Conservation (phyloP, 1,284 basidiomycete species). For the Microbotryum violaceum region DNA sequence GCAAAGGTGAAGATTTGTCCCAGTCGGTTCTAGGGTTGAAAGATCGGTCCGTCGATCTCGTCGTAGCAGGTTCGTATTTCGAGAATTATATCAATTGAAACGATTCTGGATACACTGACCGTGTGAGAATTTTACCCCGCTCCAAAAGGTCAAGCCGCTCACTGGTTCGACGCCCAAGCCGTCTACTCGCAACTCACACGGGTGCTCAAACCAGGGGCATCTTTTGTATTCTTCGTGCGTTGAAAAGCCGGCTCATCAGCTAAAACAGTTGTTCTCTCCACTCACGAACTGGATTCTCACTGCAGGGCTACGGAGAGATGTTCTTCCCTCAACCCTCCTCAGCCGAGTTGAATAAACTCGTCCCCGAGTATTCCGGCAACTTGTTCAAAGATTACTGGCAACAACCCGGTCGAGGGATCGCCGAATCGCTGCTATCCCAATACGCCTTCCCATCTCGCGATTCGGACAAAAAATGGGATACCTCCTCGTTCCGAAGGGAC, state of each 20-base stretch:
- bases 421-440: constrained; percentile 61
- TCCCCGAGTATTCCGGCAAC: constrained; percentile 58
- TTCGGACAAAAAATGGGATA: constrained; percentile 46
- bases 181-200: constrained; percentile 64
- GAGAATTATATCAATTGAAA: neutral
- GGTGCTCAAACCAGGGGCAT: constrained; percentile 59
- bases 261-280: neutral
- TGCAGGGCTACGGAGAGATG: constrained; percentile 69
- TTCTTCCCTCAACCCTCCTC: constrained; percentile 50
- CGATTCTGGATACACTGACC: neutral
- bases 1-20: constrained; percentile 49
- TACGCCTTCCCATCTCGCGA: constrained; percentile 54
- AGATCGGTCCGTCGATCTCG: constrained; percentile 59
- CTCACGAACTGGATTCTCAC: neutral
- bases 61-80: constrained; percentile 55
- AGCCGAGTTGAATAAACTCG: constrained; percentile 53
- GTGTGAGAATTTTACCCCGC: neutral
- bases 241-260: neutral
- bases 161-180: constrained; percentile 73
- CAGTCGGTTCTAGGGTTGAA: constrained; percentile 51
- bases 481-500: neutral
- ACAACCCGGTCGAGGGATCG: constrained; percentile 66
- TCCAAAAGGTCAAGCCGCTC: constrained; percentile 63
- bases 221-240: constrained; percentile 66
- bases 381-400: constrained; percentile 65